Conservation (phyloP, 768 basidiomycete species). For the Lactarius sp. region DNA sequence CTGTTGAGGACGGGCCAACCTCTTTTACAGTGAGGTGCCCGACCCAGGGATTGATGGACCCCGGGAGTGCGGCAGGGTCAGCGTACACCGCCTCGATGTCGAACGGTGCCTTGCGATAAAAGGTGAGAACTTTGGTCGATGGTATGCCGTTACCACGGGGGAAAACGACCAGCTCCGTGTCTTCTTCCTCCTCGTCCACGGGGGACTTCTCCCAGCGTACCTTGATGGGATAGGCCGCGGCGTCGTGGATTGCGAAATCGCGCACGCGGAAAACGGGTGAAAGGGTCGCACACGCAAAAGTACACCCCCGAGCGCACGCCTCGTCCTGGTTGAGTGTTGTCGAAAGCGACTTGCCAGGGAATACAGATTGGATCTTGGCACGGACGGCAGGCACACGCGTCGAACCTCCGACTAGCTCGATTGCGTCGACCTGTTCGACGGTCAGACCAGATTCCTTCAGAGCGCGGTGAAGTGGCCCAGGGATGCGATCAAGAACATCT, state of each 20-base stretch:
- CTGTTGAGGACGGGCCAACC: constrained; percentile 65
- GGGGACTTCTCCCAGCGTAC: constrained; percentile 77
- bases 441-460: constrained; percentile 75
- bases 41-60: constrained; percentile 80
- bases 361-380: constrained; percentile 75
- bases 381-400: constrained; percentile 94
- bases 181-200: constrained; percentile 81
- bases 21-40: constrained; percentile 76
- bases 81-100: constrained; percentile 84
- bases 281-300: constrained; percentile 95
- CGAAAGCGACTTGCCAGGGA: constrained; percentile 77
- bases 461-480: constrained; percentile 69
- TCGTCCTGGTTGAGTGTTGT: constrained; percentile 98
- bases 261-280: constrained; percentile 98
- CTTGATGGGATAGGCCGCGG: constrained; percentile 84
- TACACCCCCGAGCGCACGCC: constrained; percentile 92
- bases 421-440: constrained; percentile 78
- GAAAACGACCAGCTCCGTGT: constrained; percentile 90
- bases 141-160: constrained; percentile 80
- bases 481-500: constrained; percentile 71
- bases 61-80: constrained; percentile 66
- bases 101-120: constrained; percentile 87
- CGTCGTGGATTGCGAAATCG: constrained; percentile 87
- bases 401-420: constrained; percentile 92
- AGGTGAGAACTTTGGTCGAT: constrained; percentile 92